Evolutionary conservation across 805 yeast genomes (phyloP), one percentile per base, ranked within the genome.

Genomic region (Starmera quercuum): DNA sequence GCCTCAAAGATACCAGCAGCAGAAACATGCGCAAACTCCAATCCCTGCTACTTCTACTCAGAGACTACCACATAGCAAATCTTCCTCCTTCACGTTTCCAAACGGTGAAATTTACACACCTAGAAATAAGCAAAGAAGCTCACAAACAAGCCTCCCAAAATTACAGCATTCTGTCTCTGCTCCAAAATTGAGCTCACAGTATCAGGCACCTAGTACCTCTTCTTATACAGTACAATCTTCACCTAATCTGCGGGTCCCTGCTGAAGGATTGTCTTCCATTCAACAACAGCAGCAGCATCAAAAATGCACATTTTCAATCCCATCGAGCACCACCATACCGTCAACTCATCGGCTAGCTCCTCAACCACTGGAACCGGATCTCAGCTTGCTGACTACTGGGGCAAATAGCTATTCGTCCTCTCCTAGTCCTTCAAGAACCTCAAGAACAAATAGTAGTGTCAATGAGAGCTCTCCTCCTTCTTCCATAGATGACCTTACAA

Each of bases 41-140:
- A n/a, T n/a, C n/a, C n/a, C n/a, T n/a, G n/a, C n/a, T n/a, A n/a
- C n/a, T n/a, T n/a, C n/a, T n/a, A n/a, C n/a, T n/a, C n/a, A n/a
- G n/a, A n/a, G n/a, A n/a, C n/a, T n/a, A n/a, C n/a, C n/a, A n/a
- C n/a, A n/a, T n/a, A n/a, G n/a, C n/a, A 30, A 23, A 10, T 7
- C 20, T 7, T 13, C 43, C 3, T 45, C 51, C 2, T 51, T 47
- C 39, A 49, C 53, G 2, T 51, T 51, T 36, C 56, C 56, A 15
- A 51, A 51, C 26, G 56, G 56, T 26, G 56, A 51, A 25, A 45
- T 50, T 6, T 51, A 51, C 32, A 49, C 44, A 9, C 56, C 56
- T 25, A 38, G 56, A 30, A 40, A 41, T 32, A 50, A 44, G 33
- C 55, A 51, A 22, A 31, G 47, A 30, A 36, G 36, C 23, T 45